Base-by-base conservation (phyloP, 371 early-diverging fungal species). In the Cokeromyces recurvatus region DNA sequence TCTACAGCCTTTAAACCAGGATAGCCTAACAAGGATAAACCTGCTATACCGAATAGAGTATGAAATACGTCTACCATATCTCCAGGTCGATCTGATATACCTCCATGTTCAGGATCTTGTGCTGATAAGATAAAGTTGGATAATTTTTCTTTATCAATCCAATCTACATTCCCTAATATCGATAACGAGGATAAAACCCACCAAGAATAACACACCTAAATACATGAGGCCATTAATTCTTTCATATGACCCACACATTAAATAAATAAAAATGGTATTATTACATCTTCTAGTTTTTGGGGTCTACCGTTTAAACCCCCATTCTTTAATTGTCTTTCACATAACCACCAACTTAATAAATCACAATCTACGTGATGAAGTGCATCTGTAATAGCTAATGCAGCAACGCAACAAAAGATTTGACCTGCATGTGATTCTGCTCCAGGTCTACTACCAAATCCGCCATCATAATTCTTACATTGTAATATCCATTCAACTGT, bases 251-350 rank as follows among this genome's bases (percentile, higher is more conserved):
- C 9, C 17, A 37, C 9, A 17, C 11, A 51, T 9, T 12, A 31
- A 38, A 11, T 9, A 32, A 27, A 7, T 5, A 27, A 7, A 11
- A 27, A 11, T n/a, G 2, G 15, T 38, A 7, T n/a, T n/a, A n/a
- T 48, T 66, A 77, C 95, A 68, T 99, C 99, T 62, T 92, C 95
- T 21, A 95, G 73, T 70, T 98, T 98, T 65, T 98, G 92, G 0
- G 98, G 95, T 35, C 99, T 78, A 3, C 99, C 99, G 59, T 95
- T 95, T 38, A 99, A 65, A 4, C 99, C 99, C 16, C 99, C 99
- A 45, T 78, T 85, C 46, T 77, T 75, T 14, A 93, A 68, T 68
- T 99, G 99, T 32, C 98, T 81, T 55, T 94, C 92, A 38, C 90
- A 84, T 37, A 99, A 72, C 95, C 97, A 98, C 85, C 88, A 85